Evolutionary conservation across 306 rosid genomes (phyloP), one percentile per base, ranked within the genome.

Genomic region (Lathyrus oleraceus): DNA sequence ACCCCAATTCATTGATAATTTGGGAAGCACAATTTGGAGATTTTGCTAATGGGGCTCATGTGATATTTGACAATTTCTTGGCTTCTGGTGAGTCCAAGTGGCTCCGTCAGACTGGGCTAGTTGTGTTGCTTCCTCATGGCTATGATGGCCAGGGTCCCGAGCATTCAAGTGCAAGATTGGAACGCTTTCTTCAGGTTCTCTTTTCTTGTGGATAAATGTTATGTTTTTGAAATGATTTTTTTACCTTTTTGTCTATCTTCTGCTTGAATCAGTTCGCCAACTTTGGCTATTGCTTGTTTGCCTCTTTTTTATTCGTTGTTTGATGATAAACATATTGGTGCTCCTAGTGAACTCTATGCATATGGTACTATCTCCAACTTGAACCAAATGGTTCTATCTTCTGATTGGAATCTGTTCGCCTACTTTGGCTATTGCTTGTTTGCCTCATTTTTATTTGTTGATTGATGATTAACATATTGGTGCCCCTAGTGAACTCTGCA

Each of bases 21-120:
- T 94, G 99, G 98, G 97, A 94, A 86, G 99, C 99, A 77, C 99
- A 91, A 38, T 94, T 94, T 84, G 99, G 99, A 32, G 99, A 94
- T 83, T 94, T 94, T 85, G 80, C 99, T 56, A 91, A 94, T 76
- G 99, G 99, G 43, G 97, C 97, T 73, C 96, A 94, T 65, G 97
- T 91, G 77, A 91, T 94, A 73, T 90, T 87, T 85, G 97, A 94
- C 83, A 92, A 94, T 79, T 90, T 94, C 68, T 39, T 94, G 89
- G 87, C 90, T 77, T 88, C 96, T 62, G 97, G 99, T 40, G 99
- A 94, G 87, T 65, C 99, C 0, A 94, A 91, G 78, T 94, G 99
- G 99, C 92, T 90, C 64, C 97, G 96, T 69, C 99, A 94, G 79
- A 87, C 96, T 68, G 99, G 99, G 57, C 95, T 94, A 67, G 92